Evolutionary conservation across 495 filamentous ascomycete genomes (phyloP).

Genomic region (Thozetella sp.): DNA sequence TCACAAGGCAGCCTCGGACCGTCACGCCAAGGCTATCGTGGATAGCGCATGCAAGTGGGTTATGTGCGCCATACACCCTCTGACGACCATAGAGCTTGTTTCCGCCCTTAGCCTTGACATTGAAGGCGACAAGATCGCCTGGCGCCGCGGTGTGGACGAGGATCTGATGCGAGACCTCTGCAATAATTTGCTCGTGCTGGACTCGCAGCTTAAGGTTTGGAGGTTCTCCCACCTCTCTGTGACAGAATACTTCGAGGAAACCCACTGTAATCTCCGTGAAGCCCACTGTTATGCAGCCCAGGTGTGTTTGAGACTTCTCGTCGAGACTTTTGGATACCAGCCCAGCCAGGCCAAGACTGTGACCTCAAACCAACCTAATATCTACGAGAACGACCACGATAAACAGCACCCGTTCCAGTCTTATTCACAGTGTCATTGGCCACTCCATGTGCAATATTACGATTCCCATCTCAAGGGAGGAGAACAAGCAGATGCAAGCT

Average conservation of each 20-base stretch:
- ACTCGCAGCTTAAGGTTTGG: conserved; percentile 6
- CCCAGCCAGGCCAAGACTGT: too few species aligned
- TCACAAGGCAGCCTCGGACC: conserved; percentile 16
- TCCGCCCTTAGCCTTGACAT: conserved; percentile 9
- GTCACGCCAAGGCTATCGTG: conserved; percentile 10
- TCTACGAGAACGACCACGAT: background rate
- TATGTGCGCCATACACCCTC: conserved; percentile 23
- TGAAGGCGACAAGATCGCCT: conserved; percentile 1
- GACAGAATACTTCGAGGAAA: conserved; percentile 7
- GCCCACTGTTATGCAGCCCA: conserved; percentile 6
- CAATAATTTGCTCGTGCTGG: conserved; percentile 9
- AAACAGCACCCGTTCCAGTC: conserved; percentile 13
- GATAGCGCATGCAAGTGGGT: conserved; percentile 36
- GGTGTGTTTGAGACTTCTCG: conserved; percentile 6
- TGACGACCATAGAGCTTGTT: conserved; percentile 17
- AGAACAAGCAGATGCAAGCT: conserved; percentile 1
- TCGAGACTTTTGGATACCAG: too few species aligned
- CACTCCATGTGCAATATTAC: conserved; percentile 19
- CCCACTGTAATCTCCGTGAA: conserved; percentile 2
- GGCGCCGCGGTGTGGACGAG: background rate
- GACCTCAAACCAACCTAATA: too few species aligned
- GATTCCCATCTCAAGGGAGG: too few species aligned
- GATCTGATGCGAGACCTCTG: background rate
- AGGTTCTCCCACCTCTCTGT: conserved; percentile 8
- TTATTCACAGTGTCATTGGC: conserved; percentile 26